phyloP scores from a whole-genome alignment of 768 basidiomycete species.

The Pholiota microspora region DNA sequence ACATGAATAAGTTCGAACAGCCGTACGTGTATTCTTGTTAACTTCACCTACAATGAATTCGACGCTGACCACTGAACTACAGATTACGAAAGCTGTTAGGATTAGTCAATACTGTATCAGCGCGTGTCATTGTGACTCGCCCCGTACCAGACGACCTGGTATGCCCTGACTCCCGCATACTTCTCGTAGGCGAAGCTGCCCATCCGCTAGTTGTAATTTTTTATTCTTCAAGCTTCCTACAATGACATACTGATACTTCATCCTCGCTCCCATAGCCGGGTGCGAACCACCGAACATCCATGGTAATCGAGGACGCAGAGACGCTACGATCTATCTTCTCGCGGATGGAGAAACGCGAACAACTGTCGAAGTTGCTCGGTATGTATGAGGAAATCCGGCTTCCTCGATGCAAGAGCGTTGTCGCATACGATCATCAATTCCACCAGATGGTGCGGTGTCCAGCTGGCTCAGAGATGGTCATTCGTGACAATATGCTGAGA shows the following conservation, averaged over 20 bases:
- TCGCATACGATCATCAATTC: not conserved
- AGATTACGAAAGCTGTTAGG: not conserved
- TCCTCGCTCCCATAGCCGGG: constrained; percentile 40
- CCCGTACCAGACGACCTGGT: constrained; percentile 39
- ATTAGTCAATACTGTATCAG: not conserved
- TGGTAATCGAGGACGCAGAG: constrained; percentile 63
- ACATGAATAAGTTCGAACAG: not conserved
- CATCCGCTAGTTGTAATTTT: constrained; percentile 49
- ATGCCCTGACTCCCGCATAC: constrained; percentile 43
- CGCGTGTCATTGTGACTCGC: not conserved
- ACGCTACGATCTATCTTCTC: constrained; percentile 59
- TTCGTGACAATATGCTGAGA: constrained; percentile 42
- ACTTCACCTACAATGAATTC: not conserved
- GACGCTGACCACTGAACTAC: not conserved
- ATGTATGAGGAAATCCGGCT: not conserved
- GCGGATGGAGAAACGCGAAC: constrained; percentile 41
- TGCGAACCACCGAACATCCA: constrained; percentile 46
- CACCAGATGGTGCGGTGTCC: not conserved
- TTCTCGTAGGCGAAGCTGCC: constrained; percentile 60
- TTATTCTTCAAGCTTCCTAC: not conserved
- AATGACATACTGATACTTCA: not conserved
- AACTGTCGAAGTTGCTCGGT: constrained; percentile 46
- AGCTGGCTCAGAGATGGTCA: constrained; percentile 42
- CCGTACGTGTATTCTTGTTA: not conserved
- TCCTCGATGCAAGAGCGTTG: not conserved